phyloP scores from a whole-genome alignment of 768 basidiomycete genomes.

The Termitomyces sp. region DNA sequence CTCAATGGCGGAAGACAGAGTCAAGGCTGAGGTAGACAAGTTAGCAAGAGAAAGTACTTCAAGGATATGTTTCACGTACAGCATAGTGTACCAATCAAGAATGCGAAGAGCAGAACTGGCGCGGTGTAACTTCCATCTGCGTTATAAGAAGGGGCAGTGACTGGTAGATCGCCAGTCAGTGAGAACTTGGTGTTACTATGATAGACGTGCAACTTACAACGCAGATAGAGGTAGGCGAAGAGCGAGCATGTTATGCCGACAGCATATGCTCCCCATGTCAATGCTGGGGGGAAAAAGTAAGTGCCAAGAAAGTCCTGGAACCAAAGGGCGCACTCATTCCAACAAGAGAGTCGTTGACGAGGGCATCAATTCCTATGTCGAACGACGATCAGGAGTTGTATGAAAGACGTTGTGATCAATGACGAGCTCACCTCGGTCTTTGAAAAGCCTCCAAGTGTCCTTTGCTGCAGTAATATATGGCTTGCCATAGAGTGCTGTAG shows the following conservation, averaged over 20 bases:
- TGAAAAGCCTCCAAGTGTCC: slow-evolving; percentile 78
- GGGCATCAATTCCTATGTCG: slow-evolving; percentile 61
- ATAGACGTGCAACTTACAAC: slow-evolving; percentile 41
- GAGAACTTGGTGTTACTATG: no score
- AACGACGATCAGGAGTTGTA: slow-evolving; percentile 18
- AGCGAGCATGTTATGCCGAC: slow-evolving; percentile 73
- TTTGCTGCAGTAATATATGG: slow-evolving; percentile 78
- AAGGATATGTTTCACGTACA: slow-evolving; percentile 40
- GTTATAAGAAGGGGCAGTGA: slow-evolving; percentile 76
- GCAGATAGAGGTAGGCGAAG: slow-evolving; percentile 76
- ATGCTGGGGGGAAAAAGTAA: slow-evolving; percentile 34
- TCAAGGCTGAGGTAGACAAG: slow-evolving; percentile 45
- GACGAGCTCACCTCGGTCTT: slow-evolving; percentile 54
- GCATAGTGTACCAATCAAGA: slow-evolving; percentile 74
- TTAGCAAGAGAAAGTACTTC: slow-evolving; percentile 1
- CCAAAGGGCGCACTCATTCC: slow-evolving; percentile 57
- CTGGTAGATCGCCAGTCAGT: slow-evolving; percentile 30
- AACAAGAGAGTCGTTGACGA: slow-evolving; percentile 82
- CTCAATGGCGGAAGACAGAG: slow-evolving; percentile 72
- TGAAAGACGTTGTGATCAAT: slow-evolving; percentile 10
- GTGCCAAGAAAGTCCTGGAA: background rate
- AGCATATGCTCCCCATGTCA: slow-evolving; percentile 80
- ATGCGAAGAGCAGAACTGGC: slow-evolving; percentile 74
- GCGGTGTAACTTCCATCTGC: slow-evolving; percentile 73
- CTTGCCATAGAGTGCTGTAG: slow-evolving; percentile 78